Base-by-base conservation (phyloP, 164 flowering plant species). In the Vitis vinifera region DNA sequence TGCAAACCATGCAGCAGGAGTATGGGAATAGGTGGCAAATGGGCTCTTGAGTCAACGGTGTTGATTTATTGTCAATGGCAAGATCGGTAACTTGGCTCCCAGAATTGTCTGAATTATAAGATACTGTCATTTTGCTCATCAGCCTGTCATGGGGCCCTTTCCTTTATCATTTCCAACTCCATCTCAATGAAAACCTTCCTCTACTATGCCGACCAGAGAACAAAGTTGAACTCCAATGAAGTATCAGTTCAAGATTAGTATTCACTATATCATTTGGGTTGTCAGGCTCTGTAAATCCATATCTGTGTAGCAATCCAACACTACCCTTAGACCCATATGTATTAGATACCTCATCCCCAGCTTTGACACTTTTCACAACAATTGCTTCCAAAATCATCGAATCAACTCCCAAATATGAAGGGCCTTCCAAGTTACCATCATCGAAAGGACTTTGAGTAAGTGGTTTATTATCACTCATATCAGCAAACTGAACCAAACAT, bases 251-350 rank as follows among this genome's bases (percentile, higher is more conserved):
- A 27, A 91, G 70, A 69, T 92, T 98, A 31, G 91, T 84, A 59
- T 95, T 95, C 52, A 95, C 87, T 91, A n/a, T n/a, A n/a, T n/a
- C n/a, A n/a, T n/a, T n/a, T n/a, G n/a, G n/a, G n/a, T n/a, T n/a
- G n/a, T n/a, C 82, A 16, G 78, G 80, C 80, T 95, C 99, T 4
- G 98, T 90, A 76, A 92, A 95, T 75, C 97, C 99, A 73, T 95
- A 95, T 84, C 99, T 88, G 77, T 91, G 98, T 65, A 95, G 92
- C 77, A 95, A 78, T 49, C 98, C 99, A 68, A 98, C 98, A 84
- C 92, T 92, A 3, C 99, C 95, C 78, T 88, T 23, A 13, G 63
- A 73, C 48, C 99, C 98, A 72, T 95, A 95, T 5, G 99, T 92
- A 78, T 95, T 95, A 71, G 83, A 94, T 15, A 94, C 99, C 97